These are phyloP conservation scores for Boletus reticuloceps DNA, from an alignment of 768 basidiomycete species.

Conservation along the genomic window DNA sequence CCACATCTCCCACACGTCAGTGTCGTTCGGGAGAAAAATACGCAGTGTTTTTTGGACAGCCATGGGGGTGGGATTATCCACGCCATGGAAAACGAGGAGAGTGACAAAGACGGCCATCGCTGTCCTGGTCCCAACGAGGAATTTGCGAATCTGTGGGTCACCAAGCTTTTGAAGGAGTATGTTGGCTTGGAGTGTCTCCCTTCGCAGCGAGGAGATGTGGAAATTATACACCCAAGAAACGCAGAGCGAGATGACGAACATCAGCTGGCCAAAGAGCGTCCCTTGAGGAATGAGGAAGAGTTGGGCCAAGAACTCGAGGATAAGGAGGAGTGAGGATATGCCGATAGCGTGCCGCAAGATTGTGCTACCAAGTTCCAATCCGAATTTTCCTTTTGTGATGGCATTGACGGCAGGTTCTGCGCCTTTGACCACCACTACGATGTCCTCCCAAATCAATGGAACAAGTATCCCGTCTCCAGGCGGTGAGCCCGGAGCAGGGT, in stretches of 20 bases:
- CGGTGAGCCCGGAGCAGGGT: slow-evolving; percentile 18
- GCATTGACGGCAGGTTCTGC: slow-evolving; percentile 24
- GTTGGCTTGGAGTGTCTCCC: slow-evolving; percentile 17
- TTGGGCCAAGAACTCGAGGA: slow-evolving; percentile 30
- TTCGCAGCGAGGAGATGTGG: slow-evolving; percentile 31
- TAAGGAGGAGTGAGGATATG: slow-evolving; percentile 26
- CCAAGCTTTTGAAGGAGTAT: slow-evolving; percentile 17
- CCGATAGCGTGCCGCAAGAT: slow-evolving; percentile 12
- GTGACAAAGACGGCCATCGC: slow-evolving; percentile 12
- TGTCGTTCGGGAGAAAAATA: slow-evolving; percentile 20
- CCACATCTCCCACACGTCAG: slow-evolving; percentile 21
- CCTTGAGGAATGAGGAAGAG: slow-evolving; percentile 34
- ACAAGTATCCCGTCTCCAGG: slow-evolving; percentile 28
- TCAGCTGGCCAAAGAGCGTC: slow-evolving; percentile 32
- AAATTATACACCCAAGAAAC: slow-evolving; percentile 36
- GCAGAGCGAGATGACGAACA: slow-evolving; percentile 32
- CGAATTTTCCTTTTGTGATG: slow-evolving; percentile 29
- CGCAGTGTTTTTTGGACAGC: slow-evolving; percentile 10
- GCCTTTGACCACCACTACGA: slow-evolving; percentile 29
- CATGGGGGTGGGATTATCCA: not conserved
- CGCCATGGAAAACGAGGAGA: slow-evolving; percentile 11
- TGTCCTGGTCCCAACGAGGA: slow-evolving; percentile 16
- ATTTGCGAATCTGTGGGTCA: slow-evolving; percentile 9
- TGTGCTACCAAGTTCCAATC: slow-evolving; percentile 8
- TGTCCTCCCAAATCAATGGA: slow-evolving; percentile 7